These are phyloP conservation scores for Pelargonium australe DNA, from an alignment of 441 rosid genomes.

Conservation along the genomic window DNA sequence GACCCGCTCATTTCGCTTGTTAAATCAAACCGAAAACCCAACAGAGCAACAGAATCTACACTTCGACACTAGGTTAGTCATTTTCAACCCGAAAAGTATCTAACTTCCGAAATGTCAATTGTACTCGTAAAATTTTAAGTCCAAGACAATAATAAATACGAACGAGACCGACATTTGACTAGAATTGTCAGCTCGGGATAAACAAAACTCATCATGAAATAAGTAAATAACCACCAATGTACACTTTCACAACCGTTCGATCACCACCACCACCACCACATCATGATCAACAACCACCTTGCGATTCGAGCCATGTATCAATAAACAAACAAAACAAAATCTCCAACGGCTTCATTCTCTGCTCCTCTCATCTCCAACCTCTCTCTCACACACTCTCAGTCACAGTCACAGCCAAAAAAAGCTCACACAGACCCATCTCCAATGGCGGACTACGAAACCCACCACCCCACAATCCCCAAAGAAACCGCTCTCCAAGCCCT, in stretches of 20 bases:
- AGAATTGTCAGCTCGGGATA: too few relatives aligned
- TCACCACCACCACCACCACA: neutral
- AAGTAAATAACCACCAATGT: neutral
- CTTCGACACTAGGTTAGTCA: too few relatives aligned
- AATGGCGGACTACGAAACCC: constrained; percentile 71
- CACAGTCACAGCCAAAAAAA: neutral
- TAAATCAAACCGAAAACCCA: too few relatives aligned
- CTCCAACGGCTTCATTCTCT: constrained; percentile 14
- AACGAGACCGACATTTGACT: too few relatives aligned
- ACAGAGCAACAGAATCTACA: too few relatives aligned
- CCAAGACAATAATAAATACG: too few relatives aligned
- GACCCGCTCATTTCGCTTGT: too few relatives aligned
- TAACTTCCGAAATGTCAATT: too few relatives aligned
- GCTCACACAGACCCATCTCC: constrained; percentile 4
- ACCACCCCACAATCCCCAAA: constrained; percentile 47
- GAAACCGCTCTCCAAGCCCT: constrained; percentile 84
- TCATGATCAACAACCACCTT: constrained; percentile 1
- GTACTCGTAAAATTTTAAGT: too few relatives aligned
- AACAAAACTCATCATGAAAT: too few relatives aligned
- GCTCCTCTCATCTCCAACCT: constrained; percentile 15
- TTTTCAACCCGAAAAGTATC: too few relatives aligned
- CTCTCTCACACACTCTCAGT: constrained; percentile 3
- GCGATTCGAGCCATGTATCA: constrained; percentile 15
- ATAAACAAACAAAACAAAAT: constrained; percentile 2
- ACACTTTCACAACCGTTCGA: constrained; percentile 15